phyloP scores from a whole-genome alignment of 306 rosid genomes.

The Gleditsia sinensis region DNA sequence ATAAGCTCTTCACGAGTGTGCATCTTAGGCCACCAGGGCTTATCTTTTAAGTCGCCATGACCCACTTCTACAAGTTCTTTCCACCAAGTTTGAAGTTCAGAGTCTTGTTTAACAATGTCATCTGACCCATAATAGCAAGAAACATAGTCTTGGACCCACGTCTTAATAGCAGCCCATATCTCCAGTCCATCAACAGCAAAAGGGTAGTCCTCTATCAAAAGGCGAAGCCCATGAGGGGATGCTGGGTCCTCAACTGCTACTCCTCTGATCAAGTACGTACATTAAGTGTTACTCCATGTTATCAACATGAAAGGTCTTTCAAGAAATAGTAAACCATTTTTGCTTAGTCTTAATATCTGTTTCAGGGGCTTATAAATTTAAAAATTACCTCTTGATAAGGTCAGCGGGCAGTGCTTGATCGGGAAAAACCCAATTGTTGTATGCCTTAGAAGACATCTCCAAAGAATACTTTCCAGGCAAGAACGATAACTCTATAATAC shows the following conservation, averaged over 20 bases:
- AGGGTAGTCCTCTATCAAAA: conserved; percentile 65
- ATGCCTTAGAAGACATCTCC: conserved; percentile 38
- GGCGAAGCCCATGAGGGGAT: conserved; percentile 56
- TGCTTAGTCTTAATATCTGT: too few relatives aligned
- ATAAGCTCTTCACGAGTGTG: conserved; percentile 45
- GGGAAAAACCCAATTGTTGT: conserved; percentile 43
- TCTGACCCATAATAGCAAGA: conserved; percentile 52
- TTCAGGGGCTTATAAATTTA: neutral
- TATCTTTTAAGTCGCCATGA: conserved; percentile 57
- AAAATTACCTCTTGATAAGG: conserved; percentile 41
- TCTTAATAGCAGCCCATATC: conserved; percentile 68
- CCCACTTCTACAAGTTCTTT: conserved; percentile 59
- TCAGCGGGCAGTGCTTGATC: conserved; percentile 48
- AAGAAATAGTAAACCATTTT: too few relatives aligned
- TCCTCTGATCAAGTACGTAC: conserved; percentile 51
- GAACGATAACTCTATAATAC: conserved; percentile 42
- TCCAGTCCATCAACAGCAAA: conserved; percentile 63
- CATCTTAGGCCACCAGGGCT: conserved; percentile 68
- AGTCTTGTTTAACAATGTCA: conserved; percentile 44
- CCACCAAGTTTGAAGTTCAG: conserved; percentile 76
- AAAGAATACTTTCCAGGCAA: conserved; percentile 32
- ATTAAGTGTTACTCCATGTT: neutral
- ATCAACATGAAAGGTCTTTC: neutral
- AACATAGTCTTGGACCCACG: conserved; percentile 66
- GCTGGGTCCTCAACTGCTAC: conserved; percentile 57